phyloP scores from a whole-genome alignment of 371 early-diverging fungal genomes.

The Rhizopus microsporus region DNA sequence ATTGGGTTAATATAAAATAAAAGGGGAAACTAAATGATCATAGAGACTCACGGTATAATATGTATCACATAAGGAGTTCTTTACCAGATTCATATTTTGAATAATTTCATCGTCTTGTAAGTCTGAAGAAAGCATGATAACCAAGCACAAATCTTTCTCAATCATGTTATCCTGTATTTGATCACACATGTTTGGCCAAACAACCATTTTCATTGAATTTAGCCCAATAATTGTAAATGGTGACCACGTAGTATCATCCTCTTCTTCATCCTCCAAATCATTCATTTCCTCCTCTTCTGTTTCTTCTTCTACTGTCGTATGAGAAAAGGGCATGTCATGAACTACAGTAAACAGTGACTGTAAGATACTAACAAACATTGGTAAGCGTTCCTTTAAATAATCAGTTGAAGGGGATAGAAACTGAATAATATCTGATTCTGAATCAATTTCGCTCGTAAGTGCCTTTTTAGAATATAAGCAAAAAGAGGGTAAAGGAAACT shows the following conservation, averaged over 20 bases:
- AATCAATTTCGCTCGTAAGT: conserved; percentile 18
- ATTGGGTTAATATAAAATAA: neutral
- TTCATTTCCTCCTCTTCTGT: conserved; percentile 11
- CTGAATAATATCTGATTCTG: conserved; percentile 29
- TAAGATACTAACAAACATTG: conserved; percentile 29
- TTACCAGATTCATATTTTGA: conserved; percentile 12
- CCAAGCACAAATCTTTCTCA: conserved; percentile 21
- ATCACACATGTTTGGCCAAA: conserved; percentile 20
- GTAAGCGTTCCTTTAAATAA: conserved; percentile 19
- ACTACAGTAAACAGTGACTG: conserved; percentile 26
- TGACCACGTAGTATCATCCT: neutral
- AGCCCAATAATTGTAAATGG: conserved; percentile 25
- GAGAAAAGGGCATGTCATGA: conserved; percentile 16
- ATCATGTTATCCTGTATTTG: neutral
- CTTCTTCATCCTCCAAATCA: conserved; percentile 14
- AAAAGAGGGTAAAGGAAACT: conserved; percentile 22
- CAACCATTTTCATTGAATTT: conserved; percentile 17
- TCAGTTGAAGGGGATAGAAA: conserved; percentile 18
- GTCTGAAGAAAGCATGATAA: conserved; percentile 18
- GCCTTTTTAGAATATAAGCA: conserved; percentile 28
- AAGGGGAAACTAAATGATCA: too few species aligned
- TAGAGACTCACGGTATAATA: neutral
- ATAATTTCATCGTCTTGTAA: conserved; percentile 13
- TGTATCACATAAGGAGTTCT: conserved; percentile 9
- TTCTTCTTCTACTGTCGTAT: conserved; percentile 7